Evolutionary conservation across 768 basidiomycete genomes (phyloP), one percentile per base, ranked within the genome.

Genomic region (Cytidiella melzeri): DNA sequence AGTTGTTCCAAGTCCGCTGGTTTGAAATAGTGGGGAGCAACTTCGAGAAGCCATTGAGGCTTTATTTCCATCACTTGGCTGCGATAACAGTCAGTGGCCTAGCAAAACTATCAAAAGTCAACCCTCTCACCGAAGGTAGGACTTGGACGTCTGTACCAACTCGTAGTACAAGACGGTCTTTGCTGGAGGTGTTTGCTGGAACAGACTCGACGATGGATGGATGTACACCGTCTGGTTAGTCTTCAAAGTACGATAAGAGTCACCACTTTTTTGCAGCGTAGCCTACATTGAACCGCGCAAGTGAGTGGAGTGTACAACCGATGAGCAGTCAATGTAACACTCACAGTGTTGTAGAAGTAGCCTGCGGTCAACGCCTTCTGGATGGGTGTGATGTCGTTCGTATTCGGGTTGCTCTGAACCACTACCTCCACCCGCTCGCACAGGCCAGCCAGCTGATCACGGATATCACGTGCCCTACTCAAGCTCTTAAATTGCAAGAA

Each of bases 61-160:
- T 98, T 97, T 63, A 98, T 97, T 60, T 98, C 96, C 93, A 98
- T 97, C 34, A 93, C 78, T 74, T 97, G 94, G 54, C 90, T 85
- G 55, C 4, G 25, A 38, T 19, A 5, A 30, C 19, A 53, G 27
- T 47, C 50, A 41, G 36, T 5, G 10, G 12, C n/a, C n/a, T n/a
- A n/a, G n/a, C n/a, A n/a, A n/a, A n/a, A n/a, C n/a, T n/a, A 19
- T 13, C 10, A 45, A 25, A 21, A 36, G 48, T 36, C 18, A 53
- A 24, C 45, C 13, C 10, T 67, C 75, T 11, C 43, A 81, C 76
- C 91, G 76, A 80, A 97, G 87, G 62, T 96, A 99, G 26, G 96
- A 97, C 69, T 98, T 97, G 34, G 86, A 86, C 6, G 96, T 99
- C 79, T 95, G 87, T 20, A 99, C 95, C 20, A 99, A 79, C 66